These are phyloP conservation scores for Cercospora citrullina DNA, from an alignment of 2,329 filamentous ascomycete species.

Conservation along the genomic window DNA sequence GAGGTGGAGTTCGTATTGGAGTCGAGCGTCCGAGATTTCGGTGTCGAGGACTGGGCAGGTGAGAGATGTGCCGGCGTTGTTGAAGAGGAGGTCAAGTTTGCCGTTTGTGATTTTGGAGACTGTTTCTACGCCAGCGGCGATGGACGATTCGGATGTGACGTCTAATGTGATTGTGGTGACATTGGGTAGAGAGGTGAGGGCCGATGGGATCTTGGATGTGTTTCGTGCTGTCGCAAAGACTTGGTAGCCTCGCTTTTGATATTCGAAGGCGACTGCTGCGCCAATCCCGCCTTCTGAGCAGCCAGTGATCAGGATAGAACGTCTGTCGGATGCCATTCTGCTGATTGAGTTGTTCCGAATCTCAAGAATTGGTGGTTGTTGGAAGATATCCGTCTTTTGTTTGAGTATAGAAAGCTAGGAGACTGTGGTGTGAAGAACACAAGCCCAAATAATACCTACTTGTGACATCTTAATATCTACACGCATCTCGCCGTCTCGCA, in stretches of 20 bases:
- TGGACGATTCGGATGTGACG: slow-evolving; percentile 43
- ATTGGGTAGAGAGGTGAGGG: slow-evolving; percentile 10
- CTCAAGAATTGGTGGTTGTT: background rate
- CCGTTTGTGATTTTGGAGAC: slow-evolving; percentile 35
- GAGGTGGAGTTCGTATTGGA: slow-evolving; percentile 52
- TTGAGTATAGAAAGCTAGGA: background rate
- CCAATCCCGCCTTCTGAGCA: slow-evolving; percentile 47
- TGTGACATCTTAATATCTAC: background rate
- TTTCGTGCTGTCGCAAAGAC: slow-evolving; percentile 24
- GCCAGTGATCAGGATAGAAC: slow-evolving; percentile 31
- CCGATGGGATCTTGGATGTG: slow-evolving; percentile 34
- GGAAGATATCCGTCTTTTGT: background rate
- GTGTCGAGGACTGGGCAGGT: slow-evolving; percentile 32
- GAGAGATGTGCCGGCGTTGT: slow-evolving; percentile 47
- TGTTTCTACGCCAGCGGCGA: slow-evolving; percentile 38
- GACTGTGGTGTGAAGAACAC: background rate
- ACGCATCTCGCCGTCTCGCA: background rate
- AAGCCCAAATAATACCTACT: background rate
- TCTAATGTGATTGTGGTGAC: slow-evolving; percentile 43
- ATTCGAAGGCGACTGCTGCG: slow-evolving; percentile 41
- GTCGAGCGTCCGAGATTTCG: slow-evolving; percentile 47
- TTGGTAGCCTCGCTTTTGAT: slow-evolving; percentile 39
- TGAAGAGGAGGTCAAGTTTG: slow-evolving; percentile 49
- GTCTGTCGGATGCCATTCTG: background rate
- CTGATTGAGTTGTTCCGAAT: background rate